A percentile compares a stretch with the other conserved stretches of the same genome.
Evolutionary conservation across 2,329 filamentous ascomycete genomes (phyloP).

Genomic region (Xylariales sp.): DNA sequence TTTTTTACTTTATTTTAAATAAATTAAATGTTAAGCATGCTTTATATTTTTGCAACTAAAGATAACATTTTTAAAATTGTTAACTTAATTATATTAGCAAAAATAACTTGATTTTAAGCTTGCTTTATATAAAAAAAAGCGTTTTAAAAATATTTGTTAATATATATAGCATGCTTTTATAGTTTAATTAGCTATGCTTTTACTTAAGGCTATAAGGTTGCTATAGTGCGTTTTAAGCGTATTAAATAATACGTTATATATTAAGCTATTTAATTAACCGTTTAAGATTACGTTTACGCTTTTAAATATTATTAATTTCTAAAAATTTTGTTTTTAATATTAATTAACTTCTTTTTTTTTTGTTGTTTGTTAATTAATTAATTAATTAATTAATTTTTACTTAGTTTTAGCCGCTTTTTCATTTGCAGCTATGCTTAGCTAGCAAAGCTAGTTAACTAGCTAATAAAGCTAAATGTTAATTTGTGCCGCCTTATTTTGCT

Average conservation of each 20-base stretch:
- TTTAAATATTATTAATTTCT: too few species aligned
- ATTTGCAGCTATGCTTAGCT: neutral
- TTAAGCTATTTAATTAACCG: too few species aligned
- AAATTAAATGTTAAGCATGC: neutral
- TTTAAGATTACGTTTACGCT: too few species aligned
- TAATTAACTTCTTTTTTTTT: too few species aligned
- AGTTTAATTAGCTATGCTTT: neutral
- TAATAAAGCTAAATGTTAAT: neutral
- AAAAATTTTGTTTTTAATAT: too few species aligned
- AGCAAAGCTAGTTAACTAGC: neutral
- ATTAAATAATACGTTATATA: too few species aligned
- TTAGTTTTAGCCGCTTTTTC: neutral
- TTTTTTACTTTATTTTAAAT: slow-evolving; percentile 1
- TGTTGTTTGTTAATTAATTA: neutral
- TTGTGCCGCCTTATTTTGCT: neutral
- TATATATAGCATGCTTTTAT: neutral
- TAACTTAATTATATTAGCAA: slow-evolving; percentile 8
- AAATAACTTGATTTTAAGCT: neutral
- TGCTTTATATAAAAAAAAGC: neutral
- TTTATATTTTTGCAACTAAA: slow-evolving; percentile 3
- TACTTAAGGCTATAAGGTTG: neutral
- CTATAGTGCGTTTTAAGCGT: too few species aligned
- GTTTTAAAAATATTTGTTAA: neutral
- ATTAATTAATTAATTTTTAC: neutral
- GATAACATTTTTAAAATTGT: slow-evolving; percentile 4